Base-by-base conservation (phyloP, 495 filamentous ascomycete species). In the Opeltia flavorubescens region DNA sequence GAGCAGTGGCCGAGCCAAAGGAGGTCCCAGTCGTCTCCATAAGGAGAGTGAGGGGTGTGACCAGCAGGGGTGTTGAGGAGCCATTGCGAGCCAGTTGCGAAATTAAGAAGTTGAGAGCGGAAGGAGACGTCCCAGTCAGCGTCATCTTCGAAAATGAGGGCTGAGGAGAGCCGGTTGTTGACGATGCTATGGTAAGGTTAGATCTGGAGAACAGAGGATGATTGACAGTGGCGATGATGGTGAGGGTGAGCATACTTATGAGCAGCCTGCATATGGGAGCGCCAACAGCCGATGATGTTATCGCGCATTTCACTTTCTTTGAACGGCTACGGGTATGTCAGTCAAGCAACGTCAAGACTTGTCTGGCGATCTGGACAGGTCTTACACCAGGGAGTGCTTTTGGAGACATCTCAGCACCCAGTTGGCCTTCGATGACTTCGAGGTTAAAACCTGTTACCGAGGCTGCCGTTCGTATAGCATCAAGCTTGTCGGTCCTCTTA, bases 401-500 rank as follows among this genome's bases (percentile, higher is more conserved):
- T 39, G 67, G 64, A 2, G 44, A 30, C 0, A 77, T 55, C 3
- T 65, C 56, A 6, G 57, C 55, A 0, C 74, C 72, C 7, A 55
- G 39, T 0, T 75, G 63, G 0, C 76, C 79, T 31, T 73, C 63
- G 12, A 81, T 57, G 57, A 72, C 77, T 1, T 74, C 71, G 2
- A 79, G 57, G 4, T 64, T 62, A 18, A 84, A 59, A 9, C 68
- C 67, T 9, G 62, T 70, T 1, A 75, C 53, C 1, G 68, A 69
- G 3, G 77, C 70, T 1, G 71, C 66, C 2, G 80, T 57, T 2
- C 62, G 60, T 43, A 82, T 65, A 8, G 68, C 74, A 65, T 84
- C 77, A 20, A 75, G 72, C 25, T 78, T 75, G 50, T 84, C 80
- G 6, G 71, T 70, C 17, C 80, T 67, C 18, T 67, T 64, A 4